A percentile compares a stretch with the other conserved stretches of the same genome.
Conservation (phyloP, 257 asterid species). For the Knoxia roxburghii region DNA sequence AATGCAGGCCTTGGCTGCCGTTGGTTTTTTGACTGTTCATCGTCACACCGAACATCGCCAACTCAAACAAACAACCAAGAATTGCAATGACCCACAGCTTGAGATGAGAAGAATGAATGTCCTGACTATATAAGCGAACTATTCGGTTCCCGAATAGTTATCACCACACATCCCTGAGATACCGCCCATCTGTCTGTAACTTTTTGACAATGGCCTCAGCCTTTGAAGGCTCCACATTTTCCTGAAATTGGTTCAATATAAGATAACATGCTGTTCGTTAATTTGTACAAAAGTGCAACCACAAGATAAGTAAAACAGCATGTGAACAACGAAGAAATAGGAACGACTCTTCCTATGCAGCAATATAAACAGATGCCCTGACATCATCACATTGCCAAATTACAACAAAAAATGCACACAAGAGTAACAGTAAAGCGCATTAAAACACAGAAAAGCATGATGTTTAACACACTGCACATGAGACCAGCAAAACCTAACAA, state of each 20-base stretch:
- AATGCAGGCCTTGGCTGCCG: constrained; percentile 10
- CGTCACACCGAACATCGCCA: constrained; percentile 15
- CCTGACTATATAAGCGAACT: neutral
- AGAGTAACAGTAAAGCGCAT: neutral
- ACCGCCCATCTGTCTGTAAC: constrained; percentile 71
- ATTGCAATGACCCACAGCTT: neutral
- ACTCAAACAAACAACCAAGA: constrained; percentile 10
- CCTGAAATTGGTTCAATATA: constrained; percentile 27
- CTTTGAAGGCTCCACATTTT: constrained; percentile 47
- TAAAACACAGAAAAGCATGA: neutral
- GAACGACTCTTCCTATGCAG: neutral
- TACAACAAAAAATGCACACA: too few species aligned
- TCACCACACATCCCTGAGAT: constrained; percentile 79
- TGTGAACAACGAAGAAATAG: neutral
- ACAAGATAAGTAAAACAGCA: neutral
- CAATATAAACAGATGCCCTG: neutral
- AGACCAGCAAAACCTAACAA: neutral
- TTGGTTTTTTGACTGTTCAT: neutral
- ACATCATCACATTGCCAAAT: neutral
- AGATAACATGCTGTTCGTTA: neutral
- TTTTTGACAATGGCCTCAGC: constrained; percentile 68
- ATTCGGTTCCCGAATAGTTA: neutral
- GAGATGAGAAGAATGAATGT: constrained; percentile 7
- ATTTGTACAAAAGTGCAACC: too few species aligned
- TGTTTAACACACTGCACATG: neutral